These are phyloP conservation scores for Apiotrichum brassicae DNA, from an alignment of 1,284 basidiomycete species.

Conservation along the genomic window DNA sequence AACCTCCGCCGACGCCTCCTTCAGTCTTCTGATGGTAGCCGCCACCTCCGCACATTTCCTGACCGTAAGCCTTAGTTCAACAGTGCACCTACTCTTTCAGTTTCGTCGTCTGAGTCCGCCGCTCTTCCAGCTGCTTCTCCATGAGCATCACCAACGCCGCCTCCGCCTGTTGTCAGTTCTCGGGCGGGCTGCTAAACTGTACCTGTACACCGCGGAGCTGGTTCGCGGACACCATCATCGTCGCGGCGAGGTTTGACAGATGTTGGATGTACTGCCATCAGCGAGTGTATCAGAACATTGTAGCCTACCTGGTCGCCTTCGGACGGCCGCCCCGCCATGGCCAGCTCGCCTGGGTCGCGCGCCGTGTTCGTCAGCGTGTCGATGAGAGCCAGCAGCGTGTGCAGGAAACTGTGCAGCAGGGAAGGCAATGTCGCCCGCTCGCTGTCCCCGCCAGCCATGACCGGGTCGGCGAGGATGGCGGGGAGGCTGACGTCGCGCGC, in stretches of 20 bases:
- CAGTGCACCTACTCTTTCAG: conserved; percentile 24
- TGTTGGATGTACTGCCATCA: conserved; percentile 41
- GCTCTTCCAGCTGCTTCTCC: conserved; percentile 37
- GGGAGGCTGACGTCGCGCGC: conserved; percentile 31
- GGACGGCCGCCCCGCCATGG: conserved; percentile 27
- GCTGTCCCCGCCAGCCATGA: conserved; percentile 9
- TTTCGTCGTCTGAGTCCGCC: conserved; percentile 28
- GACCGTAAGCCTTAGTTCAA: background rate
- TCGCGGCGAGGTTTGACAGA: conserved; percentile 38
- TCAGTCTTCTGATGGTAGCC: conserved; percentile 11
- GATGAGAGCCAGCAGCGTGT: conserved; percentile 36
- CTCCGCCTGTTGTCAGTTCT: conserved; percentile 26
- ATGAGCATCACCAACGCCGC: conserved; percentile 41
- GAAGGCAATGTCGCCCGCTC: conserved; percentile 24
- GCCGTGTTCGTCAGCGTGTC: conserved; percentile 37
- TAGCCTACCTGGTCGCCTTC: conserved; percentile 38
- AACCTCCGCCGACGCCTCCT: conserved; percentile 3
- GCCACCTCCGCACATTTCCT: conserved; percentile 16
- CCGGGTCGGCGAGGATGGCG: conserved; percentile 20
- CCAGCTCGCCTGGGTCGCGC: conserved; percentile 34
- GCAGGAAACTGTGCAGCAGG: conserved; percentile 39
- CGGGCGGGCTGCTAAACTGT: background rate
- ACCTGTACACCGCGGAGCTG: conserved; percentile 37
- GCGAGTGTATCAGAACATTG: background rate
- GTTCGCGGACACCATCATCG: conserved; percentile 42